Conservation (phyloP, 129 eudicot species). For the Pseudognaphalium luteoalbum region DNA sequence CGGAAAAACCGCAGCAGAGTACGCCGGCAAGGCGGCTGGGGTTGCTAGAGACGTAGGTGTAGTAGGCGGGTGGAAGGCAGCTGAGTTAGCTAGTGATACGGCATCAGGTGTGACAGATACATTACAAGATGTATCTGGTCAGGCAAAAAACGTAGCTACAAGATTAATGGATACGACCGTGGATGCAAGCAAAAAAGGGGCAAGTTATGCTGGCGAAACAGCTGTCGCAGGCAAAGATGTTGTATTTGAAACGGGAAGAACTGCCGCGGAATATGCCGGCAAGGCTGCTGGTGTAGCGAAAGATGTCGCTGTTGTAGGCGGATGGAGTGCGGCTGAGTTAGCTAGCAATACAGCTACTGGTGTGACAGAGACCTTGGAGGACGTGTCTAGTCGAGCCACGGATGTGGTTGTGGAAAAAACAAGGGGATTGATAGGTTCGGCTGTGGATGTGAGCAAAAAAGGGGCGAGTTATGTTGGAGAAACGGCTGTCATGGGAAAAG, state of each 20-base stretch:
- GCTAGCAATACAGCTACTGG: neutral
- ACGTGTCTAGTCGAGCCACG: neutral
- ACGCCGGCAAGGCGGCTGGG: slow-evolving; percentile 35
- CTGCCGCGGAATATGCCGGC: neutral
- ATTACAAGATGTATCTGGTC: neutral
- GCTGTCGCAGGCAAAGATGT: slow-evolving; percentile 3
- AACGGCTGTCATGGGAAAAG: slow-evolving; percentile 47
- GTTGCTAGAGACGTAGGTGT: neutral
- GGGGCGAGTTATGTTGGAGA: slow-evolving; percentile 48
- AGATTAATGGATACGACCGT: neutral
- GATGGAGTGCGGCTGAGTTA: neutral
- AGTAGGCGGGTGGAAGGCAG: neutral
- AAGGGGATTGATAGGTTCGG: neutral
- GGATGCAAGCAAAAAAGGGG: neutral
- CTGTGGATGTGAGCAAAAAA: slow-evolving; percentile 15
- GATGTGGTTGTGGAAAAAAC: slow-evolving; percentile 6
- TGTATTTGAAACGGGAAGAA: neutral
- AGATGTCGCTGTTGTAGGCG: neutral
- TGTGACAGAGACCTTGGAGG: neutral
- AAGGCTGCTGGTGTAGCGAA: neutral
- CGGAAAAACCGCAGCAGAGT: slow-evolving; percentile 3
- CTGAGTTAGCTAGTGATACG: neutral
- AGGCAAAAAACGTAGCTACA: neutral
- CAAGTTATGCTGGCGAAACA: neutral
- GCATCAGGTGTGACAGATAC: neutral